Evolutionary conservation across 2,329 filamentous ascomycete species (phyloP), one percentile per base, ranked within the genome.

Genomic region (Fusarium tupiense): DNA sequence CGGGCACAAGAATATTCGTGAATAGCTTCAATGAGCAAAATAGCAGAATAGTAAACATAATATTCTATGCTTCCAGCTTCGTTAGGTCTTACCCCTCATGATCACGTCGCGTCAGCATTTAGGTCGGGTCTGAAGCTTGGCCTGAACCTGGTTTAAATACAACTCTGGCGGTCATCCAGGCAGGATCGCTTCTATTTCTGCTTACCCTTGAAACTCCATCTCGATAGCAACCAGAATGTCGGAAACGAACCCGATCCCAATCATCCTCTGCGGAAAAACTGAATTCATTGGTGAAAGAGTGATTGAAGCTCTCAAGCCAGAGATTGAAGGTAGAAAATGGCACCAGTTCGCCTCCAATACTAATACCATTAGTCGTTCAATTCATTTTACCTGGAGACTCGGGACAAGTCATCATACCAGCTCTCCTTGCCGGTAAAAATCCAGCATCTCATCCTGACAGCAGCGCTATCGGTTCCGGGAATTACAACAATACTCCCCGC

Each of bases 261-360:
- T 74, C 6, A 58, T 75, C 10, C 53, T 75, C 6, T 74, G 72
- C 5, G 72, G 68, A 24, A 74, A 75, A 29, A 61, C 72, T 17
- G 72, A 74, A 20, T 61, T 38, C 2, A 61, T 74, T 3, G 72
- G 72, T 0, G 40, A 35, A 11, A 58, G 24, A 6, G 68, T 74
- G 8, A 60, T 72, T 19, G 68, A 61, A 2, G 37, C 72, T 3
- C 13, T 74, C 3, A 74, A 63, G 43, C 72, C 72, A 1, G 72
- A 74, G 29, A 69, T 74, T 5, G 72, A 74, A 61, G 72, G 72
- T 56, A 46, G 12, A 8, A 20, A 2, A 20, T 10, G 2, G 5
- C 14, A 14, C 12, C 20, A 8, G 22, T 9, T 1, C 4, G 4
- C 22, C 17, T 8, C 2, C 17, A 3, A 19, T 24, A 7, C 35